phyloP scores from a whole-genome alignment of 805 yeast species.

The Teunomyces barrocoloradensis region DNA sequence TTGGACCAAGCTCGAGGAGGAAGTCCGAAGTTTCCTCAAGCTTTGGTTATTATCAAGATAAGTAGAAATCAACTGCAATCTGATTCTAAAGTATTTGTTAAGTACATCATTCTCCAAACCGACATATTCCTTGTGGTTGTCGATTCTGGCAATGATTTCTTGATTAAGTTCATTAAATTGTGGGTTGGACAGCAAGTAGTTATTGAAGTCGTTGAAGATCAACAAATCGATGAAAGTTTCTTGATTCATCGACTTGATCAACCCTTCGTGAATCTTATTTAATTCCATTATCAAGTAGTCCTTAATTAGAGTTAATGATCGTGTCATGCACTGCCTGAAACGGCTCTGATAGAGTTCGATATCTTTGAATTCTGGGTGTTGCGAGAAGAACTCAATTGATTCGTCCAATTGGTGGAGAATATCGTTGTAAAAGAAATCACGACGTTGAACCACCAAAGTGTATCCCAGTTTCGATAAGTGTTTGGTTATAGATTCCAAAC shows the following conservation, averaged over 20 bases:
- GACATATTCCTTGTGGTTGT: conserved; percentile 50
- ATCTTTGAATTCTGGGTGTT: conserved; percentile 57
- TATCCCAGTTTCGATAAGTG: conserved; percentile 65
- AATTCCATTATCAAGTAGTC: conserved; percentile 57
- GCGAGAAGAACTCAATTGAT: conserved; percentile 59
- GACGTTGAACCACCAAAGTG: conserved; percentile 55
- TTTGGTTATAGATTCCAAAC: conserved; percentile 66
- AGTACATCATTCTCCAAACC: conserved; percentile 70
- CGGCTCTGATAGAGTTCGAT: conserved; percentile 64
- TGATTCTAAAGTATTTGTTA: conserved; percentile 56
- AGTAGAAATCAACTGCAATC: conserved; percentile 49
- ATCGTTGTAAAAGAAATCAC: conserved; percentile 40
- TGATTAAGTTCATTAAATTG: conserved; percentile 31
- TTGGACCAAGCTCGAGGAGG: conserved; percentile 45
- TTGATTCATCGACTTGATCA: conserved; percentile 16
- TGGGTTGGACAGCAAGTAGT: conserved; percentile 20
- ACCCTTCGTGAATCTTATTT: conserved; percentile 26
- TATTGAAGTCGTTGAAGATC: conserved; percentile 59
- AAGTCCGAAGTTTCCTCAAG: not conserved
- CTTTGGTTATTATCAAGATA: conserved; percentile 29
- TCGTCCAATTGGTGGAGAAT: conserved; percentile 57
- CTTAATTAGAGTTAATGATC: conserved; percentile 72
- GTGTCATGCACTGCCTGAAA: conserved; percentile 78
- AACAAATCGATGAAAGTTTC: conserved; percentile 56
- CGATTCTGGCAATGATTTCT: conserved; percentile 38